Evolutionary conservation across 208 protist species (phyloP).

Genomic region (Crithidia fasciculata): DNA sequence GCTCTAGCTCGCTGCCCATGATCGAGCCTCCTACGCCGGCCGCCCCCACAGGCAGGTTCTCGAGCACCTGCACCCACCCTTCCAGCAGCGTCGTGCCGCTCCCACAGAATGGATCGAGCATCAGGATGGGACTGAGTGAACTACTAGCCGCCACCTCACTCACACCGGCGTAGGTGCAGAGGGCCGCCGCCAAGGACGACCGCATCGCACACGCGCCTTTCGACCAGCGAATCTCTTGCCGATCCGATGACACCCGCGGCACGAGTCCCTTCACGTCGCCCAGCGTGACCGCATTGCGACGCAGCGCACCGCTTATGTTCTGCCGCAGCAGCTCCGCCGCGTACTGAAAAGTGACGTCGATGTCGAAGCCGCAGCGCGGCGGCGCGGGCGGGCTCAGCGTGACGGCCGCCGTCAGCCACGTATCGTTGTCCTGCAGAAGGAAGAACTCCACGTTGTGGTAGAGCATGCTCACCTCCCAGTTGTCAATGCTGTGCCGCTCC

Average conservation of each 20-base stretch:
- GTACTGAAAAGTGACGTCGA: constrained; percentile 30
- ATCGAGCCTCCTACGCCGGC: neutral
- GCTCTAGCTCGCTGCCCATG: constrained; percentile 30
- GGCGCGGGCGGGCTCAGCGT: constrained; percentile 39
- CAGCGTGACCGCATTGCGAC: neutral
- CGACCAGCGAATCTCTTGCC: constrained; percentile 38
- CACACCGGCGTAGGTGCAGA: constrained; percentile 37
- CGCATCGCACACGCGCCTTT: constrained; percentile 62
- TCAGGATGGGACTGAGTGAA: neutral
- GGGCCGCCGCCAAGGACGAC: constrained; percentile 31
- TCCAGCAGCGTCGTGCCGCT: constrained; percentile 47
- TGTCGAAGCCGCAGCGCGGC: constrained; percentile 40
- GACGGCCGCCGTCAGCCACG: constrained; percentile 26
- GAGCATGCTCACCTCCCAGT: constrained; percentile 58
- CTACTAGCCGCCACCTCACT: neutral
- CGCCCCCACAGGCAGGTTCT: neutral
- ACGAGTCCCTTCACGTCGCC: constrained; percentile 34
- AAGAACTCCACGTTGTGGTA: constrained; percentile 61
- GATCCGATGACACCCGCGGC: constrained; percentile 31
- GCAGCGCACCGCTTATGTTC: constrained; percentile 30
- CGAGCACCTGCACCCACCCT: constrained; percentile 9
- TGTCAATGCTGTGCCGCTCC: constrained; percentile 20
- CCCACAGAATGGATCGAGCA: constrained; percentile 51
- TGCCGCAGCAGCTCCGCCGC: constrained; percentile 46
- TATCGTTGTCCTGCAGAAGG: constrained; percentile 35